Base-by-base conservation (phyloP, 2,329 filamentous ascomycete genomes). In the Bipolaris cookei region DNA sequence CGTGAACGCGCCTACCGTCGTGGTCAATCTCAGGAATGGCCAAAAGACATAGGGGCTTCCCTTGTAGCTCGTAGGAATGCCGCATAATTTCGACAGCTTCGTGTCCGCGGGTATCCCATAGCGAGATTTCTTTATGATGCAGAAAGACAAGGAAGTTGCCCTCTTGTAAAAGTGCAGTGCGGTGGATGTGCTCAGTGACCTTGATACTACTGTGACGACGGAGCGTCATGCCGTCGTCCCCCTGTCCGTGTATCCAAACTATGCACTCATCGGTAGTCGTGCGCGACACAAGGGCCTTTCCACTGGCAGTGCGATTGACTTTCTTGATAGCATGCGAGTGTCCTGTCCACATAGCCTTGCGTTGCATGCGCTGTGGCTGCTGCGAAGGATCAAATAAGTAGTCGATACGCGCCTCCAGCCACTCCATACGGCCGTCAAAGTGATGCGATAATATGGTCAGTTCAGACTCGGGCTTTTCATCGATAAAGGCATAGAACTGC, bases 241-340 rank as follows among this genome's bases (percentile, higher is more conserved):
- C 79, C 23, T 81, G 76, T 51, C 81, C 78, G 72, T 96, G 90
- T 59, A 85, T 87, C 93, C 93, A 97, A 3, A 97, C 84, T 63
- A 94, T 87, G 55, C 88, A 89, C 73, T 96, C 91, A 58, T 91
- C 90, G 41, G 88, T 82, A 57, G 87, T 83, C 0, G 93, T 96
- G 49, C 91, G 84, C 6, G 93, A 96, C 30, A 96, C 87, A 41
- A 97, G 81, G 4, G 91, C 89, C 62, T 87, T 84, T 7, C 92
- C 93, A 67, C 88, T 90, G 41, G 90, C 90, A 68, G 93, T 96
- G 59, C 92, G 88, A 43, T 96, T 89, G 58, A 97, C 90, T 72
- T 96, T 96, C 69, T 90, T 89, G 60, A 97, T 87, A 0, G 91
- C 83, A 14, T 84, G 84, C 14, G 89, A 90, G 78, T 97, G 93